A percentile compares a stretch with the other conserved stretches of the same genome.
These are phyloP conservation scores for Eurotiales sp. DNA, from an alignment of 2,329 filamentous ascomycete genomes.

Conservation along the genomic window DNA sequence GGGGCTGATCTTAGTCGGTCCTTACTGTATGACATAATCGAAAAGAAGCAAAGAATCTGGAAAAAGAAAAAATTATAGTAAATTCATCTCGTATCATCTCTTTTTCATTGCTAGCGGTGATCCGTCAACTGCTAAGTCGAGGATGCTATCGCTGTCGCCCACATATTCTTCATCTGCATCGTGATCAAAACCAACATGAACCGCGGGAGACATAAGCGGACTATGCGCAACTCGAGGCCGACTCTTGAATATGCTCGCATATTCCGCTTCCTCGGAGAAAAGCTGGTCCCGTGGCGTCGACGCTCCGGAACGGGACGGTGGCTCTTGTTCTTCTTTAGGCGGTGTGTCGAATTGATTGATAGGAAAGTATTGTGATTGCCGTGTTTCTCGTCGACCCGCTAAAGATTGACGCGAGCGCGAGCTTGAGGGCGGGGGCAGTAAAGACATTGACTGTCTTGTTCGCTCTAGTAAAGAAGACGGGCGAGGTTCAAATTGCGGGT, in stretches of 20 bases:
- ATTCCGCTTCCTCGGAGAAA: constrained; percentile 67
- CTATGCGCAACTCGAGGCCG: constrained; percentile 76
- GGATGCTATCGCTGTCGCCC: constrained; percentile 7
- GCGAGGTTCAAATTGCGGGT: constrained; percentile 20
- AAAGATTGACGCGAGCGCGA: constrained; percentile 20
- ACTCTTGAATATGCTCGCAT: constrained; percentile 80
- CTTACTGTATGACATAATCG: too few relatives aligned
- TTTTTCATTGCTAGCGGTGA: constrained; percentile 15
- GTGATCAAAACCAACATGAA: constrained; percentile 30
- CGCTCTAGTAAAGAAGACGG: constrained; percentile 63
- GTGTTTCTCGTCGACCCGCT: constrained; percentile 22
- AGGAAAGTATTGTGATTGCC: constrained; percentile 41
- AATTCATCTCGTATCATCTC: constrained; percentile 8
- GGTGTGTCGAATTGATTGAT: constrained; percentile 57
- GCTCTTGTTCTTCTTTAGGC: constrained; percentile 27
- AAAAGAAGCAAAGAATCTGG: neutral
- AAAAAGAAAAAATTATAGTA: neutral
- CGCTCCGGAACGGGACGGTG: constrained; percentile 26
- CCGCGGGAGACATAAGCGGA: constrained; percentile 50
- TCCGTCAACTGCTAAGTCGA: constrained; percentile 8
- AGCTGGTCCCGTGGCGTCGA: constrained; percentile 63
- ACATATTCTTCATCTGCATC: constrained; percentile 14
- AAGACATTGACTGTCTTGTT: constrained; percentile 75
- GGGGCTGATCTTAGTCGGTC: neutral
- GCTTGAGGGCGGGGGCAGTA: constrained; percentile 42